Base-by-base conservation (phyloP, 2,329 filamentous ascomycete species). In the Colletotrichum tamarilloi region DNA sequence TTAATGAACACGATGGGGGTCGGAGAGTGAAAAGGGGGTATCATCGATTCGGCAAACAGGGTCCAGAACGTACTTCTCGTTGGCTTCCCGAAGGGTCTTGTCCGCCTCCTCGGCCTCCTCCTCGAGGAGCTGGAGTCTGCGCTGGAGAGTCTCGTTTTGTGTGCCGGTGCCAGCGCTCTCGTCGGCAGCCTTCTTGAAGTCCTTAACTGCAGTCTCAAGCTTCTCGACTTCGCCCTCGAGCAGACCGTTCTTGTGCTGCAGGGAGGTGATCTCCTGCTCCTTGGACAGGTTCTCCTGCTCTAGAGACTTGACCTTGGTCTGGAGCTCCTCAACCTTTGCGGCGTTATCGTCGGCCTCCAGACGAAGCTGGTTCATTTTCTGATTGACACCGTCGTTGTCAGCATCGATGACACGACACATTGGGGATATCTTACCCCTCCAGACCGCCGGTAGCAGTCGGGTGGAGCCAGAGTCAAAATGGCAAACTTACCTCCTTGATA, bases 31-130 rank as follows among this genome's bases (percentile, higher is more conserved):
- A 65, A 69, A 57, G 55, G 49, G 49, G 67, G 74, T 62, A 68
- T 74, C 63, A 46, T 57, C 28, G 42, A 58, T 73, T 59, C 59
- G 59, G 24, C n/a, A 16, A 64, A 57, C 64, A 67, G 52, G 62
- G 55, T 26, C 52, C 52, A 55, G 62, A 64, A 87, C 94, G 82
- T 92, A 99, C 97, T 98, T 98, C 88, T 99, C 97, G 86, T 98
- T 98, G 81, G 95, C 93, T 88, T 98, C 97, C 83, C 96, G 93
- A 82, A 98, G 90, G 77, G 94, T 97, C 92, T 95, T 97, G 86
- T 98, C 97, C 78, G 95, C 95, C 84, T 96, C 92, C 87, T 99
- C 97, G 79, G 95, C 95, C 88, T 99, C 97, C 87, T 98, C 96
- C 88, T 99, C 97, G 79, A 99, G 92, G 78, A 99, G 89, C 88